Evolutionary conservation across 2,329 filamentous ascomycete genomes (phyloP).

Genomic region (Aspergillus flavus): DNA sequence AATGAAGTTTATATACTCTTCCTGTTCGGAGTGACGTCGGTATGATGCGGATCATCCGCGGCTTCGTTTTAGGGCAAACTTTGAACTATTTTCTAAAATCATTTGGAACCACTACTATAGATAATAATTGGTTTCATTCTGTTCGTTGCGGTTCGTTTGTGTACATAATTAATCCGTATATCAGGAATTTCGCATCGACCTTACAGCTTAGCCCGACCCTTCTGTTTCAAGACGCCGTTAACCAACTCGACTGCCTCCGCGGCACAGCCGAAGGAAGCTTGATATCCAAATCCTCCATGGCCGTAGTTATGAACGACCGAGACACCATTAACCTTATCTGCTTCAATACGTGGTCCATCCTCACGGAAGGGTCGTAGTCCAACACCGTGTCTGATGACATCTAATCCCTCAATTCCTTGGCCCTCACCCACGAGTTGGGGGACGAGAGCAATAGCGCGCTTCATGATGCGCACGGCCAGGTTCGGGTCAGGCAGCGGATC

Average conservation of each 20-base stretch:
- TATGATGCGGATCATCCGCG: constrained; percentile 1
- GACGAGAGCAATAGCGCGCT: constrained; percentile 52
- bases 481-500: constrained; percentile 77
- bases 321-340: constrained; percentile 64
- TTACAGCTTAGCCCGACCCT: constrained; percentile 36
- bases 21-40: constrained; percentile 4
- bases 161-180: neutral
- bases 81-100: neutral
- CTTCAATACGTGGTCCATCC: constrained; percentile 75
- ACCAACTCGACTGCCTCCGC: constrained; percentile 68
- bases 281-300: constrained; percentile 63
- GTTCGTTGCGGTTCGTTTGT: neutral
- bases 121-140: neutral
- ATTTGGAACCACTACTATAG: neutral
- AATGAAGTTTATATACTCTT: neutral
- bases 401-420: constrained; percentile 68
- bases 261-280: constrained; percentile 69
- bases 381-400: constrained; percentile 78
- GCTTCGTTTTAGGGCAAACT: neutral
- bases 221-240: constrained; percentile 49
- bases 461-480: constrained; percentile 82
- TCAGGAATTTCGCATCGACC: neutral
- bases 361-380: constrained; percentile 76
- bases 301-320: constrained; percentile 53
- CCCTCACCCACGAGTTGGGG: constrained; percentile 55